Conservation (phyloP, 352 stramenopile genomes). For the Phytophthora sp. region DNA sequence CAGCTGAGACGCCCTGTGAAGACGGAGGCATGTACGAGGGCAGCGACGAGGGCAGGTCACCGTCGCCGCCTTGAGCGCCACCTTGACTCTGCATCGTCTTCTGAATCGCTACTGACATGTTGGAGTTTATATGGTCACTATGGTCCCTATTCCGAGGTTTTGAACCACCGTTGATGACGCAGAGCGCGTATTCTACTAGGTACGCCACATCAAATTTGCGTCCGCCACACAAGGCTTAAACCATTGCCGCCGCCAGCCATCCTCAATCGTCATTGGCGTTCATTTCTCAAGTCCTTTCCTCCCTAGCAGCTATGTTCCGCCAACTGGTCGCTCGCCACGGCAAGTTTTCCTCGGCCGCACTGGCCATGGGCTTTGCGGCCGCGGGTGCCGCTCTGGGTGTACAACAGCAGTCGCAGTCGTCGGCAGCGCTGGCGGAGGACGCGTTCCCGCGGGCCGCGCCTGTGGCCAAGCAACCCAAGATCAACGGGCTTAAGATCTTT, state of each 20-base stretch:
- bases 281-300: conserved; percentile 31
- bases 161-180: neutral
- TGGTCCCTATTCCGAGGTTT: neutral
- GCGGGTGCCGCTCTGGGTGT: conserved; percentile 52
- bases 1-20: conserved; percentile 13
- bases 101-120: neutral
- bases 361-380: conserved; percentile 57
- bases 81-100: conserved; percentile 35
- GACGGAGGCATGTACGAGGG: conserved; percentile 72
- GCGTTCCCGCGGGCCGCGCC: conserved; percentile 57
- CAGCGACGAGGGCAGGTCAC: conserved; percentile 74
- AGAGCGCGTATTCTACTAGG: too few species aligned
- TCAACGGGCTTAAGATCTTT: conserved; percentile 97
- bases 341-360: conserved; percentile 49
- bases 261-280: neutral
- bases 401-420: conserved; percentile 34
- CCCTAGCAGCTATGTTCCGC: conserved; percentile 61
- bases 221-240: conserved; percentile 3
- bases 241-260: conserved; percentile 23
- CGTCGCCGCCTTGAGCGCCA: conserved; percentile 31
- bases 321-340: conserved; percentile 65
- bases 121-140: conserved; percentile 6
- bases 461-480: conserved; percentile 88
- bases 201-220: neutral
- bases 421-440: conserved; percentile 55